These are phyloP conservation scores for Cucurbita ficifolia DNA, from an alignment of 306 rosid species.

Conservation along the genomic window DNA sequence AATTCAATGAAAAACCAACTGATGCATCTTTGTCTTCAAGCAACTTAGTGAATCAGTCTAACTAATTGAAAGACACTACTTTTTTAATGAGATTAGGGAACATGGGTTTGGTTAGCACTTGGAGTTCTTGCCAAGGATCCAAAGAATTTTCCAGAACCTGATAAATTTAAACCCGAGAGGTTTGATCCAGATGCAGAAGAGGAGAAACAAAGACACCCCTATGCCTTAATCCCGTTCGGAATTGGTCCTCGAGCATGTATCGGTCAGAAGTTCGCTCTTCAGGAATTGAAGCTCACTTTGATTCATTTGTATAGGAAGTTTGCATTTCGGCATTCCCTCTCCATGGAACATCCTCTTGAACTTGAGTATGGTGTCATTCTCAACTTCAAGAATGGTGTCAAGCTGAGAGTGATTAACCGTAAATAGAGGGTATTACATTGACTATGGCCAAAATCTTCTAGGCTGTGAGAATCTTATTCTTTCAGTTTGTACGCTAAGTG, in stretches of 20 bases:
- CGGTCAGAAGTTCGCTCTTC: conserved; percentile 64
- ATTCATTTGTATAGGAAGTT: conserved; percentile 67
- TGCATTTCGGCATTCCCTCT: conserved; percentile 62
- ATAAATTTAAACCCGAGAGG: conserved; percentile 82
- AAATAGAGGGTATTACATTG: neutral
- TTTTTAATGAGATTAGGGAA: conserved; percentile 39
- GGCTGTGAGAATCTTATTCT: too few species aligned
- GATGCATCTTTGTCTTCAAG: neutral
- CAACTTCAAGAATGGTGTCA: conserved; percentile 78
- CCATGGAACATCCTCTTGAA: conserved; percentile 67
- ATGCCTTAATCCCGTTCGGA: conserved; percentile 78
- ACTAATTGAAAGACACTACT: neutral
- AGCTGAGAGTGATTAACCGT: conserved; percentile 46
- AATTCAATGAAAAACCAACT: neutral
- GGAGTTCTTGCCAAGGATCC: conserved; percentile 92
- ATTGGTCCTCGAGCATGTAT: conserved; percentile 87
- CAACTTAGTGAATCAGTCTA: neutral
- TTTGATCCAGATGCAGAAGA: conserved; percentile 69
- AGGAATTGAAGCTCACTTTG: conserved; percentile 71
- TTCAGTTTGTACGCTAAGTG: neutral
- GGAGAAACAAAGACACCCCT: conserved; percentile 71
- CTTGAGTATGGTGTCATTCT: conserved; percentile 79
- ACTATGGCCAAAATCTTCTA: neutral
- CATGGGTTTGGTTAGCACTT: conserved; percentile 91
- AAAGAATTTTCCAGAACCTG: conserved; percentile 73